Percentiles rank a stretch among this genome's conserved stretches.
phyloP scores from a whole-genome alignment of 768 basidiomycete species.

The Leccinum uliginosum region DNA sequence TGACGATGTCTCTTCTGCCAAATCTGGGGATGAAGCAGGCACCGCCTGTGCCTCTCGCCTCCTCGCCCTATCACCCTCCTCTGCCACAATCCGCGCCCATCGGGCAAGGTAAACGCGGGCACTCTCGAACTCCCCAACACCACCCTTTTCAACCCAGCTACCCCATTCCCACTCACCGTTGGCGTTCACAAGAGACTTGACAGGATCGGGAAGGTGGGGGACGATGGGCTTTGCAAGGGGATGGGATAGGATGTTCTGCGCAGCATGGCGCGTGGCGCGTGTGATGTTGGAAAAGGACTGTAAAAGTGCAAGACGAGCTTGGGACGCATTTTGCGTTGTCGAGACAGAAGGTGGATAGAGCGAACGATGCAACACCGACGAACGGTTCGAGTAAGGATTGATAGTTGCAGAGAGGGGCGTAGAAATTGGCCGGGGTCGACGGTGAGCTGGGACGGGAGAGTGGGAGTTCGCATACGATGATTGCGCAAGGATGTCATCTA shows the following conservation, averaged over 20 bases:
- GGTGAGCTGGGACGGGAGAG: constrained; percentile 81
- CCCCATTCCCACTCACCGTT: constrained; percentile 92
- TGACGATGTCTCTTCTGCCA: constrained; percentile 63
- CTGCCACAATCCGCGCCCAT: constrained; percentile 96
- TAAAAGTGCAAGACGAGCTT: constrained; percentile 78
- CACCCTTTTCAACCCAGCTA: constrained; percentile 89
- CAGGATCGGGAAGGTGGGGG: constrained; percentile 93
- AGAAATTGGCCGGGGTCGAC: constrained; percentile 65
- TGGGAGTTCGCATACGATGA: constrained; percentile 73
- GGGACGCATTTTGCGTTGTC: constrained; percentile 51
- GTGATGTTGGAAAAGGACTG: constrained; percentile 95
- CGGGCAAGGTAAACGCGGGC: constrained; percentile 93
- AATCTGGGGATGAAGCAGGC: constrained; percentile 45
- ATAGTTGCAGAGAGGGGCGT: constrained; percentile 30
- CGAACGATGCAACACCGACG: constrained; percentile 80
- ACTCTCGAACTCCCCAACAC: constrained; percentile 94
- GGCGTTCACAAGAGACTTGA: constrained; percentile 83
- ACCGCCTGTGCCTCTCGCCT: constrained; percentile 71
- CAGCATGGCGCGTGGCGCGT: constrained; percentile 85
- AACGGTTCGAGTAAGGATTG: constrained; percentile 59
- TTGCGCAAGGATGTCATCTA: constrained; percentile 80
- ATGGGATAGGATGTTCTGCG: constrained; percentile 92
- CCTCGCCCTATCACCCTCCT: constrained; percentile 92
- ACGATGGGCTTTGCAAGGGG: constrained; percentile 94
- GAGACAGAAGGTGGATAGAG: constrained; percentile 52